Percentiles rank a stretch among this genome's conserved stretches.
These are phyloP conservation scores for Tulasnella sp. DNA, from an alignment of 768 basidiomycete species.

Conservation along the genomic window DNA sequence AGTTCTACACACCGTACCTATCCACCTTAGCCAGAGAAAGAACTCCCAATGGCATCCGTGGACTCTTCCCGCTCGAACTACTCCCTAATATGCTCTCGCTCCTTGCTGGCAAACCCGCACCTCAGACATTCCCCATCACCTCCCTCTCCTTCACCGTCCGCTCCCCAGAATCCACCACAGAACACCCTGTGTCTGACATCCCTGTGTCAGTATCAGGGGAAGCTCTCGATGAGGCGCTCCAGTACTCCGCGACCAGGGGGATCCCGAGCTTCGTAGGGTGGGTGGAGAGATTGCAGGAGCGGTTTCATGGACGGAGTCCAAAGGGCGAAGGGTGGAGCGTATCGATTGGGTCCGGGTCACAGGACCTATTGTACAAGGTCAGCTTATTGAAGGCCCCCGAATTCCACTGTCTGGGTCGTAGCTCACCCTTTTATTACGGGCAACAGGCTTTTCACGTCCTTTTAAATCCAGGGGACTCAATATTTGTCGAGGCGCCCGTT, in stretches of 20 bases:
- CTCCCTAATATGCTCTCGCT: slow-evolving; percentile 68
- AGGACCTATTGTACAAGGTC: slow-evolving; percentile 84
- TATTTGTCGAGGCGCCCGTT: slow-evolving; percentile 73
- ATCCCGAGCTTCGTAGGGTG: slow-evolving; percentile 52
- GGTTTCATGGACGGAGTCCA: slow-evolving; percentile 47
- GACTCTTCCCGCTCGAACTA: slow-evolving; percentile 68
- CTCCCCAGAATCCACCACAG: slow-evolving; percentile 28
- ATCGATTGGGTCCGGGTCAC: slow-evolving; percentile 72
- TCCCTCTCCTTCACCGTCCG: slow-evolving; percentile 54
- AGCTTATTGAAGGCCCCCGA: not conserved
- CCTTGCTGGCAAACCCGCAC: slow-evolving; percentile 87
- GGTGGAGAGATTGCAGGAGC: slow-evolving; percentile 60
- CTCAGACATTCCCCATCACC: slow-evolving; percentile 82
- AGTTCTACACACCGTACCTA: not conserved
- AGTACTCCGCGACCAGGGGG: slow-evolving; percentile 68
- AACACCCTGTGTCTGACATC: slow-evolving; percentile 33
- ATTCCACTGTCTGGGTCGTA: not conserved
- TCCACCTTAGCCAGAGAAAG: not conserved
- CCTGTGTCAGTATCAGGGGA: slow-evolving; percentile 43
- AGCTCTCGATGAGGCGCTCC: slow-evolving; percentile 55
- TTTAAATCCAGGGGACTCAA: slow-evolving; percentile 64
- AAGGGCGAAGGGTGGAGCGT: slow-evolving; percentile 59
- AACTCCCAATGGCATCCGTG: slow-evolving; percentile 27
- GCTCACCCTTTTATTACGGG: not conserved
- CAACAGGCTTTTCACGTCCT: slow-evolving; percentile 64